Conservation (phyloP, 1,284 basidiomycete genomes). For the Peniophora sp. region DNA sequence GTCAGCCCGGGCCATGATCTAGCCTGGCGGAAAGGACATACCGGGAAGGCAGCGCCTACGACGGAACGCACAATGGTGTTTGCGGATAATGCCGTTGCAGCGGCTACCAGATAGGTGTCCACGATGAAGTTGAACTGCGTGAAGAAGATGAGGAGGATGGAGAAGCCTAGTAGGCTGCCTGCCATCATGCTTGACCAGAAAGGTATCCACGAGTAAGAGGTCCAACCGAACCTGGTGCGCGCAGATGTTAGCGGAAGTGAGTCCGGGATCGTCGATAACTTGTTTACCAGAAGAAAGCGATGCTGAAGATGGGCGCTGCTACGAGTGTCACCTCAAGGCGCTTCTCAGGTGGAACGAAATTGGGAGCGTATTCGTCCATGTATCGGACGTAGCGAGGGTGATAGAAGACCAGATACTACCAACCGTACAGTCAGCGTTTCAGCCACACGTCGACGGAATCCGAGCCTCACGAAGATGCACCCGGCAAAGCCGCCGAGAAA, state of each 20-base stretch:
- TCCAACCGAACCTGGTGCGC: conserved; percentile 31
- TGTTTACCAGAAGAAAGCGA: conserved; percentile 31
- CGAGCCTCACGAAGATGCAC: conserved; percentile 1
- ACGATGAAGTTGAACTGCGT: conserved; percentile 29
- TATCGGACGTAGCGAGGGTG: conserved; percentile 23
- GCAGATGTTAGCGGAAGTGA: too few relatives aligned
- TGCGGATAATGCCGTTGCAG: conserved; percentile 29
- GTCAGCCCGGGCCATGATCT: background rate
- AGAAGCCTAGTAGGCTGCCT: conserved; percentile 19
- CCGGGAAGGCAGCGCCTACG: conserved; percentile 17
- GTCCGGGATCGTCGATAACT: too few relatives aligned
- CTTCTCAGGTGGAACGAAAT: conserved; percentile 36
- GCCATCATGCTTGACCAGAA: conserved; percentile 25
- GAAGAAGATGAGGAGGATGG: conserved; percentile 22
- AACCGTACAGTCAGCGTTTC: background rate
- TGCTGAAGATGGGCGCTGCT: conserved; percentile 32
- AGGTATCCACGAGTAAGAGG: conserved; percentile 25
- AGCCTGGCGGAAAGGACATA: conserved; percentile 25
- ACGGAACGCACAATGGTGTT: conserved; percentile 27
- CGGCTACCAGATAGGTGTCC: conserved; percentile 29
- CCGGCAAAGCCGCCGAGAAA: conserved; percentile 4
- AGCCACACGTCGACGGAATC: background rate
- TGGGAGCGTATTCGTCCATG: conserved; percentile 25
- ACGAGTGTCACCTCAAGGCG: conserved; percentile 34
- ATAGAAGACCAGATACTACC: conserved; percentile 22